Conservation (phyloP, 148 eudicot species). For the Limonium bicolor region DNA sequence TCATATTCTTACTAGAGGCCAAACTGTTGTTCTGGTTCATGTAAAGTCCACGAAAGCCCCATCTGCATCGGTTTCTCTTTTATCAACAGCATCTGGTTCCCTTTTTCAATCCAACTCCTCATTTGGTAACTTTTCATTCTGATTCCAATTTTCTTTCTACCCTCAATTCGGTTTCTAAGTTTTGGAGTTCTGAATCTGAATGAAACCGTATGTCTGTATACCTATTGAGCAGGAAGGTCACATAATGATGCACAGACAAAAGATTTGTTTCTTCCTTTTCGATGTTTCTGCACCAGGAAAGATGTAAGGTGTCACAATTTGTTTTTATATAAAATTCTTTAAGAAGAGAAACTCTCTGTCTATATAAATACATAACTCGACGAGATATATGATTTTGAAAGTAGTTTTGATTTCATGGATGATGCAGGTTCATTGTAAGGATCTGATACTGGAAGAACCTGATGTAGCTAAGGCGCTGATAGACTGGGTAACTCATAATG, state of each 20-base stretch:
- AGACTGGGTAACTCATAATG: constrained; percentile 44
- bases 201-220: constrained; percentile 10
- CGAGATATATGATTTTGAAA: too few species aligned
- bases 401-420: background rate
- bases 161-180: too few species aligned
- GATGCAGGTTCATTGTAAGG: constrained; percentile 50
- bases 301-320: too few species aligned
- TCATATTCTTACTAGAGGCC: constrained; percentile 18
- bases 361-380: too few species aligned
- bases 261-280: constrained; percentile 20
- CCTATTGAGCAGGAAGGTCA: constrained; percentile 8
- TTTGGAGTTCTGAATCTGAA: constrained; percentile 5
- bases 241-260: constrained; percentile 12
- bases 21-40: constrained; percentile 9
- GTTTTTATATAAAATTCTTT: too few species aligned
- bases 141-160: too few species aligned
- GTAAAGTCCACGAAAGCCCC: constrained; percentile 1
- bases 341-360: too few species aligned
- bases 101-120: background rate
- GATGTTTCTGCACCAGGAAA: constrained; percentile 19
- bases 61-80: background rate
- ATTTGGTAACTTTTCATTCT: constrained; percentile 7
- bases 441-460: constrained; percentile 55
- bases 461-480: constrained; percentile 50
- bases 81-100: background rate